These are phyloP conservation scores for Prunus salicina DNA, from an alignment of 306 rosid genomes.

Conservation along the genomic window DNA sequence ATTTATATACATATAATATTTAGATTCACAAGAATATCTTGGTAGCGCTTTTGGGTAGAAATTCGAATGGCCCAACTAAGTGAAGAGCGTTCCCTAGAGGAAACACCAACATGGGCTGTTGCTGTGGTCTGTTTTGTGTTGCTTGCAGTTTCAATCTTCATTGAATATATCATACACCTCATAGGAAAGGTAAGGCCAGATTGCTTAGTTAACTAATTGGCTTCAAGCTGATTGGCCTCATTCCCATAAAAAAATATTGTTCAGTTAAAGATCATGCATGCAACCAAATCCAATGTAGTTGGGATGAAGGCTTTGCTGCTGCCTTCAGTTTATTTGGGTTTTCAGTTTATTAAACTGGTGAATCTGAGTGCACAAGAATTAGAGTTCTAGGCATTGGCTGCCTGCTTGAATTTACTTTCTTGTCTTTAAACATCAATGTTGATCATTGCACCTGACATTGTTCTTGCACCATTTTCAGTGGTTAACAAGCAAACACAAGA, in stretches of 20 bases:
- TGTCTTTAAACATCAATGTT: neutral
- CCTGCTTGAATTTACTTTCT: no score
- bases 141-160: constrained; percentile 54
- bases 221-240: no score
- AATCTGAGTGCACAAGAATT: no score
- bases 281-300: neutral
- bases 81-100: constrained; percentile 40
- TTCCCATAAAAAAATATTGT: no score
- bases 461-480: constrained; percentile 30
- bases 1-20: neutral
- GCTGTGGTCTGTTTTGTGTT: constrained; percentile 59
- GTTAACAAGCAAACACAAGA: constrained; percentile 46
- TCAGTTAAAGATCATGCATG: neutral
- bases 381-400: no score
- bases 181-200: constrained; percentile 38
- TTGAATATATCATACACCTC: constrained; percentile 49
- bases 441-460: neutral
- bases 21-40: neutral
- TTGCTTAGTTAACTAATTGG: neutral
- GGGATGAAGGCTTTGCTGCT: no score
- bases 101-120: constrained; percentile 79
- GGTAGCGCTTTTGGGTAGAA: neutral
- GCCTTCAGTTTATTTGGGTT: no score
- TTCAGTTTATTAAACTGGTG: no score
- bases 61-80: neutral